Evolutionary conservation across 805 yeast species (phyloP).

Genomic region (Yamadazyma phyllophila): DNA sequence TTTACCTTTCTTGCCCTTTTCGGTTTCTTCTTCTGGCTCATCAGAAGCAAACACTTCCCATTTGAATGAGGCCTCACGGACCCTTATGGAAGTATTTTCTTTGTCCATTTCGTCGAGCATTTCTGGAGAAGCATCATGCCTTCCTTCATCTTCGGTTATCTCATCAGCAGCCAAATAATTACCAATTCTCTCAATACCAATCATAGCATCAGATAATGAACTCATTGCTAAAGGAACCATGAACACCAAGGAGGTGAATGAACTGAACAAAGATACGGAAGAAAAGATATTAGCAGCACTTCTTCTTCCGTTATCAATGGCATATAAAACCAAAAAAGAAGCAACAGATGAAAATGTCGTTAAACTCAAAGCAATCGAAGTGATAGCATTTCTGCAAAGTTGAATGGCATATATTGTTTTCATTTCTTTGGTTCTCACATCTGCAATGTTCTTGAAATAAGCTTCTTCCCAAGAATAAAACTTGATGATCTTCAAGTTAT

Average conservation of each 20-base stretch:
- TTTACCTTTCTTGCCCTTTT: conserved; percentile 6
- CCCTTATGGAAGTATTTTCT: conserved; percentile 20
- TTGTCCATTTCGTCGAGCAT: conserved; percentile 21
- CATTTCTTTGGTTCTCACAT: conserved; percentile 63
- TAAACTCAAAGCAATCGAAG: conserved; percentile 64
- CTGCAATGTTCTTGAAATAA: conserved; percentile 54
- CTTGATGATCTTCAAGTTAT: conserved; percentile 77
- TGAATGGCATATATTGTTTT: conserved; percentile 59
- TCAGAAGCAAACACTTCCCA: conserved; percentile 29
- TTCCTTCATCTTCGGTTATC: conserved; percentile 30
- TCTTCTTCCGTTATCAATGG: conserved; percentile 26
- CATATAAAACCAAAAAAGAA: conserved; percentile 39
- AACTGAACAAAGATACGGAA: conserved; percentile 65
- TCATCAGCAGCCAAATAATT: conserved; percentile 48
- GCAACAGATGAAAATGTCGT: conserved; percentile 74
- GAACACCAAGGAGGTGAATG: conserved; percentile 59
- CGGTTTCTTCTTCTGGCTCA: conserved; percentile 13
- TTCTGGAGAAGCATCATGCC: conserved; percentile 25
- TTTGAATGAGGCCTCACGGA: conserved; percentile 24
- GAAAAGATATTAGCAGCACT: conserved; percentile 67
- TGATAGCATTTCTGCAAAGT: conserved; percentile 55
- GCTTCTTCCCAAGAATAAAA: conserved; percentile 91
- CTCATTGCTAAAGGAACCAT: conserved; percentile 71
- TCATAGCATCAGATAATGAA: conserved; percentile 63
- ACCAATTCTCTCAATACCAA: conserved; percentile 60